A percentile compares a stretch with the other conserved stretches of the same genome.
Evolutionary conservation across 148 eudicot species (phyloP).

Genomic region (Camellia sinensis): DNA sequence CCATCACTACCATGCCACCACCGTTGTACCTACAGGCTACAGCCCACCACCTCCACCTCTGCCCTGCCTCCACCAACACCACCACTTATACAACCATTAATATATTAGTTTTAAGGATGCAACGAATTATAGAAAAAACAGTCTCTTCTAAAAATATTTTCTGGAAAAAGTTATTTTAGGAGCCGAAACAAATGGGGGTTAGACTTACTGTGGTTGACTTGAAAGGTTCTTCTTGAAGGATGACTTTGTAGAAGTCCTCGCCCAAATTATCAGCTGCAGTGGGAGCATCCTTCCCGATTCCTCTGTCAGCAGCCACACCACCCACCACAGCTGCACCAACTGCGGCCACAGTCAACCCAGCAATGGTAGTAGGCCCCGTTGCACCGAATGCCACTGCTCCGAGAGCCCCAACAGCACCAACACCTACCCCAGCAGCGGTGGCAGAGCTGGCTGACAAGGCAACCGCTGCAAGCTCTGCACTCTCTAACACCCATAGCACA

Average conservation of each 20-base stretch:
- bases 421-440: conserved; percentile 83
- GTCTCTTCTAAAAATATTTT: too few relatives aligned
- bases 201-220: conserved; percentile 73
- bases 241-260: conserved; percentile 81
- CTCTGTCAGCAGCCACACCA: conserved; percentile 65
- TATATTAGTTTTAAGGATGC: too few relatives aligned
- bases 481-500: conserved; percentile 82
- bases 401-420: conserved; percentile 75
- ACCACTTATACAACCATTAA: too few relatives aligned
- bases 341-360: conserved; percentile 77
- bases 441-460: conserved; percentile 79
- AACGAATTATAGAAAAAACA: too few relatives aligned
- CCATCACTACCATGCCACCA: too few relatives aligned
- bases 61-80: too few relatives aligned
- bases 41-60: too few relatives aligned
- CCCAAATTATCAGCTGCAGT: conserved; percentile 76
- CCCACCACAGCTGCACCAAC: conserved; percentile 88
- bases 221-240: conserved; percentile 89
- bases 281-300: conserved; percentile 66
- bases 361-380: conserved; percentile 74
- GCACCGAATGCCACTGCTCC: conserved; percentile 81
- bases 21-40: too few relatives aligned
- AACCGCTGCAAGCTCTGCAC: conserved; percentile 71
- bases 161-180: too few relatives aligned
- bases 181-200: too few relatives aligned